Evolutionary conservation across 768 basidiomycete genomes (phyloP).

Genomic region (Cystofilobasidium bisporidii): DNA sequence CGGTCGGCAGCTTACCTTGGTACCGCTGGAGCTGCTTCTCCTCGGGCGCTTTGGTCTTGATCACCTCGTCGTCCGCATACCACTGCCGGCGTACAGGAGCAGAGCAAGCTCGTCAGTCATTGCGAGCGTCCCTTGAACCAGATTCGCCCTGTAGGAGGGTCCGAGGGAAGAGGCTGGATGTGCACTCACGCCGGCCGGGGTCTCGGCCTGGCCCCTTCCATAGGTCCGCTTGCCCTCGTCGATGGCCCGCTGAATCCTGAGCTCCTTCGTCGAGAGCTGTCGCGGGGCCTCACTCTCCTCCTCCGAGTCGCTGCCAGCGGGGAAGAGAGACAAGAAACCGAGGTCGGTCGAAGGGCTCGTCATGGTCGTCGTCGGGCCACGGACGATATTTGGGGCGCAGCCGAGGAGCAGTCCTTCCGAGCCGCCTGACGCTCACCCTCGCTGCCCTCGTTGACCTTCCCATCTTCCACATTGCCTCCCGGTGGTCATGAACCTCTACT

Average conservation of each 20-base stretch:
- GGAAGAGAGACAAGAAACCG: slow-evolving; percentile 24
- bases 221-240: slow-evolving; percentile 22
- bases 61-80: slow-evolving; percentile 12
- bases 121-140: too few relatives aligned
- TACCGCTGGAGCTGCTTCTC: slow-evolving; percentile 14
- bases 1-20: too few relatives aligned
- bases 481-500: slow-evolving; percentile 21
- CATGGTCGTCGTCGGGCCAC: not conserved
- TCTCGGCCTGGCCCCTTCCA: slow-evolving; percentile 21
- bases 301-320: slow-evolving; percentile 13
- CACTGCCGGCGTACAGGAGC: not conserved
- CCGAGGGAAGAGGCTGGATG: too few relatives aligned
- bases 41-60: slow-evolving; percentile 7
- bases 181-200: slow-evolving; percentile 8
- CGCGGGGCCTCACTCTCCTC: slow-evolving; percentile 7
- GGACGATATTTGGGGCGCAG: too few relatives aligned
- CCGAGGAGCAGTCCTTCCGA: not conserved
- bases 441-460: too few relatives aligned
- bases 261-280: slow-evolving; percentile 18
- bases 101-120: too few relatives aligned
- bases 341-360: slow-evolving; percentile 11
- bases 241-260: slow-evolving; percentile 25
- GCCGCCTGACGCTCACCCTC: not conserved
- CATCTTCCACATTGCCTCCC: not conserved
- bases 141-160: too few relatives aligned